Percentiles rank a stretch among this genome's conserved stretches.
These are phyloP conservation scores for Penicillium sp. DNA, from an alignment of 2,329 filamentous ascomycete species.

Conservation along the genomic window DNA sequence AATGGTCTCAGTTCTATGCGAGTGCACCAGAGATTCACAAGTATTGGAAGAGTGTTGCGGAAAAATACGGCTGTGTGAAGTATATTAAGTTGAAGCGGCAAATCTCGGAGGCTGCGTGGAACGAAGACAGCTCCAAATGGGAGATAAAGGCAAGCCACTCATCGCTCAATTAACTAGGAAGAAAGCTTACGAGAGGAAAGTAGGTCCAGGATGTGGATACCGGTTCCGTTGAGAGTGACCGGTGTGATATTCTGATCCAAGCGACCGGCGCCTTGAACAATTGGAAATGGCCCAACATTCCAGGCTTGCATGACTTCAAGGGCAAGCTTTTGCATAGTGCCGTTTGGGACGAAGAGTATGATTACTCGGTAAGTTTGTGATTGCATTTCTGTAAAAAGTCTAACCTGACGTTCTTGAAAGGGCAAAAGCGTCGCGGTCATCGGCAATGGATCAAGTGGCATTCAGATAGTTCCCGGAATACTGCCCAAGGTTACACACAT, in stretches of 20 bases:
- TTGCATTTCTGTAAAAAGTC: too few relatives aligned
- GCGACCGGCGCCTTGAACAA: slow-evolving; percentile 40
- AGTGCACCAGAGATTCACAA: slow-evolving; percentile 47
- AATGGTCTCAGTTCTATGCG: slow-evolving; percentile 50
- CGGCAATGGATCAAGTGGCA: slow-evolving; percentile 40
- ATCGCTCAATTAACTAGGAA: not conserved
- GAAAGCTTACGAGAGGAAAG: not conserved
- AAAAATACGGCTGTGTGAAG: slow-evolving; percentile 45
- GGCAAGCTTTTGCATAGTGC: slow-evolving; percentile 46
- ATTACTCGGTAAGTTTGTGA: slow-evolving; percentile 26
- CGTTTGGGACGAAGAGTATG: slow-evolving; percentile 38
- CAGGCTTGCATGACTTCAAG: slow-evolving; percentile 46
- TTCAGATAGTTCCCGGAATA: slow-evolving; percentile 40
- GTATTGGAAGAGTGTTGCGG: slow-evolving; percentile 46
- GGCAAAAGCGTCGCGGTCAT: slow-evolving; percentile 36
- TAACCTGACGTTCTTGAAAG: slow-evolving; percentile 8
- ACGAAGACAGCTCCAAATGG: slow-evolving; percentile 34
- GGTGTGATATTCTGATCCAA: slow-evolving; percentile 36
- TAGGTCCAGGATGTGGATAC: slow-evolving; percentile 25
- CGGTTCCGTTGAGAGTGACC: slow-evolving; percentile 21
- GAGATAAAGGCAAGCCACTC: slow-evolving; percentile 20
- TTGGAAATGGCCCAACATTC: slow-evolving; percentile 47
- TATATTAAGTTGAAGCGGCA: slow-evolving; percentile 47
- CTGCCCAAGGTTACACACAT: slow-evolving; percentile 39
- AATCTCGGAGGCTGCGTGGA: slow-evolving; percentile 44